Evolutionary conservation across 495 filamentous ascomycete genomes (phyloP).

Genomic region (Podospora pseudocomata): DNA sequence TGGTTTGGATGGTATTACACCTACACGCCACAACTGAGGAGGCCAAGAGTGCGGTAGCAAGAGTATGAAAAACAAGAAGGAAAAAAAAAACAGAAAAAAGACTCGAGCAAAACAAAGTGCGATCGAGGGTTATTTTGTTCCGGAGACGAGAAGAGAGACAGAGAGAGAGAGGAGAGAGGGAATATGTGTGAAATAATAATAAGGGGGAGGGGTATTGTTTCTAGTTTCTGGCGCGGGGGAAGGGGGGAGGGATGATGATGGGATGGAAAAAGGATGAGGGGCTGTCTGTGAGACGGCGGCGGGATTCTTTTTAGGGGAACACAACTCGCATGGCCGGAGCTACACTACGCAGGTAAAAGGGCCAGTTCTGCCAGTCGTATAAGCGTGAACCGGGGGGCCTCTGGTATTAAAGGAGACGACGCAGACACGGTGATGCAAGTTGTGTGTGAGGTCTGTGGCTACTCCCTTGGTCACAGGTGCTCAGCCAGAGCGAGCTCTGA

Average conservation of each 20-base stretch:
- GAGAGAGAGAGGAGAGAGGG: background rate
- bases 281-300: conserved; percentile 25
- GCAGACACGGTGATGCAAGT: conserved; percentile 30
- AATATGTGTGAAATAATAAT: background rate
- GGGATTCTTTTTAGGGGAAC: conserved; percentile 25
- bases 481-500: conserved; percentile 15
- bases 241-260: conserved; percentile 13
- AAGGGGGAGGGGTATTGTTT: background rate
- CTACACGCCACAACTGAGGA: background rate
- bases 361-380: conserved; percentile 7
- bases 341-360: conserved; percentile 8
- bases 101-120: conserved; percentile 8
- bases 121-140: background rate
- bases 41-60: background rate
- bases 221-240: background rate
- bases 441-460: conserved; percentile 33
- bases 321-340: conserved; percentile 6
- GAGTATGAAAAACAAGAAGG: conserved; percentile 10
- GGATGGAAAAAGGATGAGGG: conserved; percentile 22
- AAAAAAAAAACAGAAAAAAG: background rate
- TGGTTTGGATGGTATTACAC: background rate
- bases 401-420: conserved; percentile 21
- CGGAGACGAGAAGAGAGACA: conserved; percentile 5
- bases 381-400: conserved; percentile 9
- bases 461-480: conserved; percentile 28